Conservation (phyloP, 2,329 filamentous ascomycete genomes). For the Fusarium acutatum region DNA sequence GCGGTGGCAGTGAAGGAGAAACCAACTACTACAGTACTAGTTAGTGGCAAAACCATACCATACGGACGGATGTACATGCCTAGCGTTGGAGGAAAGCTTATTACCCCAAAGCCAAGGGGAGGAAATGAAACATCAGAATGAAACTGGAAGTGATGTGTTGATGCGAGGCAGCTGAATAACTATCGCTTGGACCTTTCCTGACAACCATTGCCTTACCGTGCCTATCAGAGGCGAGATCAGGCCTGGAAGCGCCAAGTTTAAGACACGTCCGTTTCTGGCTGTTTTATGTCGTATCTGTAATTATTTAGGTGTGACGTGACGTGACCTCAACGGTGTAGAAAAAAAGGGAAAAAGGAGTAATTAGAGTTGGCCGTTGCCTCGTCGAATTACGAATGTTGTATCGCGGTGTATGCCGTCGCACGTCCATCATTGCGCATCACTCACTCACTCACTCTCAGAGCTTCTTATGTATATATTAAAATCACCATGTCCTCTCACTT, state of each 20-base stretch:
- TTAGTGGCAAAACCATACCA: slow-evolving; percentile 32
- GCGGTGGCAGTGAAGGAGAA: neutral
- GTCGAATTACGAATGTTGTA: neutral
- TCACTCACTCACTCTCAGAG: neutral
- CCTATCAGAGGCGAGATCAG: neutral
- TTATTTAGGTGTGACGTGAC: neutral
- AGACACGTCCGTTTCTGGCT: slow-evolving; percentile 14
- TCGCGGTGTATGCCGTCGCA: slow-evolving; percentile 1
- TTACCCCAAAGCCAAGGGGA: slow-evolving; percentile 10
- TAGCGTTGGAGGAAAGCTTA: slow-evolving; percentile 32
- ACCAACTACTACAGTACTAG: neutral
- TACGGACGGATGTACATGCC: slow-evolving; percentile 10
- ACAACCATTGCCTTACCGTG: neutral
- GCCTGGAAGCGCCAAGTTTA: neutral
- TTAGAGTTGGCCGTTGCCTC: slow-evolving; percentile 15
- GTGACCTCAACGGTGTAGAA: neutral
- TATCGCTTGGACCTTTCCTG: neutral
- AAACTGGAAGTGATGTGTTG: neutral
- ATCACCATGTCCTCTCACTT: neutral
- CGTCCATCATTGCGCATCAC: neutral
- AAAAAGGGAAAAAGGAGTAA: neutral
- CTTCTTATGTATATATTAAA: slow-evolving; percentile 3
- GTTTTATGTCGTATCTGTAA: neutral
- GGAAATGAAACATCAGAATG: neutral
- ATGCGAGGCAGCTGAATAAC: neutral